Percentiles rank a stretch among this genome's conserved stretches.
Conservation (phyloP, 2,329 filamentous ascomycete species). For the Microdochium bolleyi region DNA sequence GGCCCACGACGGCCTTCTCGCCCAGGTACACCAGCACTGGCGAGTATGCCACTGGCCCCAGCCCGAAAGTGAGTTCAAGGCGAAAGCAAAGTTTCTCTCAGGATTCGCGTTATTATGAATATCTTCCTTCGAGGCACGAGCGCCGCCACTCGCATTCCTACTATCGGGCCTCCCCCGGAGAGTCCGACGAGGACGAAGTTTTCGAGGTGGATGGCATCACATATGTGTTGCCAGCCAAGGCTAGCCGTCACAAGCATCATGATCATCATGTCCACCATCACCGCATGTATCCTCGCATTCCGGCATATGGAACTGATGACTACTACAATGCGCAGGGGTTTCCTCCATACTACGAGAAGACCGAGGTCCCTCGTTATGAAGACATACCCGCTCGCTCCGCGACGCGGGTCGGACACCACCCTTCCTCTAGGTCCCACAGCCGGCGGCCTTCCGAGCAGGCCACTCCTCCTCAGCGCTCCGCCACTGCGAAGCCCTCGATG, state of each 20-base stretch:
- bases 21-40: conserved; percentile 55
- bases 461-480: conserved; percentile 36
- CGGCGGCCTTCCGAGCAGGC: conserved; percentile 24
- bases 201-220: conserved; percentile 45
- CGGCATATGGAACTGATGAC: conserved; percentile 52
- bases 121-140: conserved; percentile 36
- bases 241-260: conserved; percentile 27
- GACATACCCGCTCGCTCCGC: conserved; percentile 26
- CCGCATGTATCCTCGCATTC: conserved; percentile 35
- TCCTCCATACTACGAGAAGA: conserved; percentile 24
- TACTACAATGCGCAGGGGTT: conserved; percentile 45
- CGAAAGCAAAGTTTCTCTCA: conserved; percentile 27
- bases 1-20: conserved; percentile 44
- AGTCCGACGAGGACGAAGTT: conserved; percentile 57
- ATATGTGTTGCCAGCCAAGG: conserved; percentile 43
- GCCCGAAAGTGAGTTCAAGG: conserved; percentile 50
- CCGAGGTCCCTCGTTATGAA: conserved; percentile 34
- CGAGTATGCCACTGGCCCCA: conserved; percentile 48
- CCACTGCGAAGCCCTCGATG: conserved; percentile 40
- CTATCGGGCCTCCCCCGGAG: conserved; percentile 53
- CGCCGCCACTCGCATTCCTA: conserved; percentile 50
- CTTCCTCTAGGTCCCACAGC: conserved; percentile 33
- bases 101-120: conserved; percentile 34
- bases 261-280: conserved; percentile 21
- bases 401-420: conserved; percentile 29